Conservation (phyloP, 169 alveolate species). For the Cryptosporidium andersoni region DNA sequence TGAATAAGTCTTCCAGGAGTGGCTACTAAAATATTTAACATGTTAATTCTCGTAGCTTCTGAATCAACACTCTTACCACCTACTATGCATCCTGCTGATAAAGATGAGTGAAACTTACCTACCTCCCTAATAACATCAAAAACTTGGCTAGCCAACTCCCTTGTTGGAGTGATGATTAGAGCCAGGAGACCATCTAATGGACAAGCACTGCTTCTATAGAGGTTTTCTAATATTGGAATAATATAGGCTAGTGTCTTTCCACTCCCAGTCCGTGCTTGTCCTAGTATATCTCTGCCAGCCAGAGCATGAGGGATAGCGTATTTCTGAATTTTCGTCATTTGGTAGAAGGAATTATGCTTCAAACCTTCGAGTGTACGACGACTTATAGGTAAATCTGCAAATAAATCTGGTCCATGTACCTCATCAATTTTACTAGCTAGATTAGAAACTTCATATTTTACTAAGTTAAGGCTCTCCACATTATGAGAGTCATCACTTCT, state of each 20-base stretch:
- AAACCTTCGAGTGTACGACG: conserved; percentile 83
- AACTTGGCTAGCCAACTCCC: conserved; percentile 91
- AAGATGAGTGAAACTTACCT: conserved; percentile 82
- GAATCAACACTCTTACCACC: conserved; percentile 91
- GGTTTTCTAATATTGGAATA: conserved; percentile 89
- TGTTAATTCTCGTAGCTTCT: conserved; percentile 86
- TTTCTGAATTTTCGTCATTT: conserved; percentile 89
- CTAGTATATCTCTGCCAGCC: conserved; percentile 89
- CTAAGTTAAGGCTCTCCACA: not conserved
- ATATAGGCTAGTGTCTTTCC: conserved; percentile 93
- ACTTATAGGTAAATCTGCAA: conserved; percentile 88
- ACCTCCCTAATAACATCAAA: conserved; percentile 87
- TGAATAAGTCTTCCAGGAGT: conserved; percentile 96
- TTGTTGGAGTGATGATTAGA: conserved; percentile 86
- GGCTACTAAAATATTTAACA: conserved; percentile 87
- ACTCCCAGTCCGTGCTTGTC: conserved; percentile 91
- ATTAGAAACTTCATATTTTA: not conserved
- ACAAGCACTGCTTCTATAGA: conserved; percentile 77
- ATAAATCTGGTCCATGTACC: conserved; percentile 74
- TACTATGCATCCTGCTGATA: conserved; percentile 89
- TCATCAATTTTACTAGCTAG: conserved; percentile 44
- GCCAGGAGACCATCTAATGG: conserved; percentile 85
- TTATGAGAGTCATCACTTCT: not conserved
- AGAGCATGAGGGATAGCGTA: conserved; percentile 88
- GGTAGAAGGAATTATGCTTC: conserved; percentile 80